Conservation (phyloP, 352 stramenopile genomes). For the Globisporangium radiosum region DNA sequence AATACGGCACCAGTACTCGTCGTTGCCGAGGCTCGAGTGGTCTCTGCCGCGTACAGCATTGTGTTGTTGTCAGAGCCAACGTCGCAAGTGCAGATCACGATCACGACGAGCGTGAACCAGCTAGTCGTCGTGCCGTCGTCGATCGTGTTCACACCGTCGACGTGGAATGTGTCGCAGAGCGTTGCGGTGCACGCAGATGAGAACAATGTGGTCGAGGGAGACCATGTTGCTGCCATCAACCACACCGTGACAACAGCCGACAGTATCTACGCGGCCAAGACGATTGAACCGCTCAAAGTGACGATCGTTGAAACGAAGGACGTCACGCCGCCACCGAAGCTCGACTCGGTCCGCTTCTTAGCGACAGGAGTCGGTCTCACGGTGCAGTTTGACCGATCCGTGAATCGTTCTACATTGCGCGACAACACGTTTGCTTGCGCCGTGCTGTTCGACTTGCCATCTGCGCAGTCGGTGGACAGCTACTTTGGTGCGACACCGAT, state of each 20-base stretch:
- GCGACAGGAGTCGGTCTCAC: constrained; percentile 37
- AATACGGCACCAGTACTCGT: constrained; percentile 32
- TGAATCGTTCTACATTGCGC: constrained; percentile 24
- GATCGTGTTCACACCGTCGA: constrained; percentile 28
- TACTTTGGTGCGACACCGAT: constrained; percentile 31
- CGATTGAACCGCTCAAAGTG: constrained; percentile 24
- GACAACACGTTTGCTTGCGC: constrained; percentile 37
- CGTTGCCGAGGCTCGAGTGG: constrained; percentile 39
- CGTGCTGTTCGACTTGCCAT: constrained; percentile 50
- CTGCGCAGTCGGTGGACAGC: constrained; percentile 4
- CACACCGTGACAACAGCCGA: constrained; percentile 23
- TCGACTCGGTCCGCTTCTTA: constrained; percentile 44
- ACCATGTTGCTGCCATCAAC: constrained; percentile 27
- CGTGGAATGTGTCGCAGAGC: constrained; percentile 42
- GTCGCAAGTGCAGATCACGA: constrained; percentile 23
- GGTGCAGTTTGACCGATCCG: constrained; percentile 39
- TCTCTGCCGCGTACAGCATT: constrained; percentile 41
- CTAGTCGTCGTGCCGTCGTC: constrained; percentile 30
- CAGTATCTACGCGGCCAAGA: constrained; percentile 22
- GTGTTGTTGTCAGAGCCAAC: constrained; percentile 40
- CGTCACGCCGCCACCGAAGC: constrained; percentile 43
- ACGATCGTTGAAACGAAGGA: constrained; percentile 61
- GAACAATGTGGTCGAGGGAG: constrained; percentile 35
- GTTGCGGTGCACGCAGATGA: constrained; percentile 41
- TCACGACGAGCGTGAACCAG: constrained; percentile 27